Evolutionary conservation across 23 red algal species (phyloP).

Genomic region (Gracilaria domingensis): DNA sequence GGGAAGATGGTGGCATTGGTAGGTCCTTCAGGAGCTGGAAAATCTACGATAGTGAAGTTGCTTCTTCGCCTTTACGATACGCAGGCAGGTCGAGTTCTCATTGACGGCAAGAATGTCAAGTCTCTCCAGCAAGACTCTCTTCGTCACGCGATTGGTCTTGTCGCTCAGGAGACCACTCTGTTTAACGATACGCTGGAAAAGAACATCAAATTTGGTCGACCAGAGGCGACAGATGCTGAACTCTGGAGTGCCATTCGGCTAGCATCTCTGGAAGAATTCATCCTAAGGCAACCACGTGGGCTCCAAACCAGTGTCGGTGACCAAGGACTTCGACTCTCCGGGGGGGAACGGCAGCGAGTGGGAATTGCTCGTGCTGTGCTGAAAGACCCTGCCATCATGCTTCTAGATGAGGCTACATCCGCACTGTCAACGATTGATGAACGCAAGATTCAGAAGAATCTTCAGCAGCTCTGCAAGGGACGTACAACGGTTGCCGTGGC

Average conservation of each 20-base stretch:
- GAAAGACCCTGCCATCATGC: conserved; percentile 81
- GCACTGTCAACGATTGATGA: conserved; percentile 90
- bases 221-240: conserved; percentile 59
- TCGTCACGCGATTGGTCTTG: conserved; percentile 79
- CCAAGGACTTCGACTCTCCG: conserved; percentile 79
- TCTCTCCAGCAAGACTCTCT: conserved; percentile 73
- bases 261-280: conserved; percentile 79
- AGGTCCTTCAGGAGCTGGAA: conserved; percentile 87
- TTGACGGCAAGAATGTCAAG: conserved; percentile 79
- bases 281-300: conserved; percentile 64
- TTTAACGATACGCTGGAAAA: conserved; percentile 85
- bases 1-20: conserved; percentile 87
- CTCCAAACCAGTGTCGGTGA: conserved; percentile 79
- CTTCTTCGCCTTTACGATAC: conserved; percentile 89
- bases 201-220: conserved; percentile 85
- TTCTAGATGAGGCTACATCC: conserved; percentile 85
- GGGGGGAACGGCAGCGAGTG: conserved; percentile 87
- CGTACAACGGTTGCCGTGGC: conserved; percentile 89
- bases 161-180: conserved; percentile 83
- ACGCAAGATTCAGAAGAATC: conserved; percentile 80
- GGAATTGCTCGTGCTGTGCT: conserved; percentile 90
- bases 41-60: conserved; percentile 82
- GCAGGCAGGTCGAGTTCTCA: conserved; percentile 60
- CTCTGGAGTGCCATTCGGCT: conserved; percentile 65
- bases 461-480: conserved; percentile 64